These are phyloP conservation scores for Trichoderma aggressivum DNA, from an alignment of 2,329 filamentous ascomycete genomes.

Conservation along the genomic window DNA sequence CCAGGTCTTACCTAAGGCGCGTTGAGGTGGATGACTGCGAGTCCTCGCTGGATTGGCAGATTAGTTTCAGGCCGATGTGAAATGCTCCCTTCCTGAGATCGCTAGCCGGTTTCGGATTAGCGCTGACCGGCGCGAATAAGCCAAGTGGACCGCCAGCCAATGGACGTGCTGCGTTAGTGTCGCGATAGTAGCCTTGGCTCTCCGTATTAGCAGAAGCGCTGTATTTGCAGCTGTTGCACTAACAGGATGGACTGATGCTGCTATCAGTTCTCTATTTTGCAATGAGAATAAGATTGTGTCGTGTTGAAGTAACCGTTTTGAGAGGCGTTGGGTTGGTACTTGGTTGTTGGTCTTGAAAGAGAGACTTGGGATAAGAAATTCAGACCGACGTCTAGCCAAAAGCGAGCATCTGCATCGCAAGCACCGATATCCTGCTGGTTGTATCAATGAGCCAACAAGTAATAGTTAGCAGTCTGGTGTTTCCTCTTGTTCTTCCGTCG, in stretches of 20 bases:
- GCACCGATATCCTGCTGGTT: not conserved
- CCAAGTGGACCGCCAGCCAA: conserved; percentile 24
- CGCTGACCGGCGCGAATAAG: conserved; percentile 21
- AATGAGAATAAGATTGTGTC: not conserved
- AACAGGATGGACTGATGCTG: not conserved
- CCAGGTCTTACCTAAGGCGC: conserved; percentile 34
- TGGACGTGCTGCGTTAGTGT: conserved; percentile 21
- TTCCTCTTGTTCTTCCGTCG: not conserved
- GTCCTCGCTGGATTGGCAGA: conserved; percentile 30
- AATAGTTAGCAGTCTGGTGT: not conserved
- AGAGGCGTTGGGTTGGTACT: not conserved
- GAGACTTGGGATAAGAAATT: not conserved
- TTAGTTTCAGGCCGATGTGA: conserved; percentile 32
- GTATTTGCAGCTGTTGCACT: not conserved
- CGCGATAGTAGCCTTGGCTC: not conserved
- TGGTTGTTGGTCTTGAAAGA: not conserved
- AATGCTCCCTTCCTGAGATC: conserved; percentile 23
- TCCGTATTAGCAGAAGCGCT: not conserved
- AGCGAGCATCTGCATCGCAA: not conserved
- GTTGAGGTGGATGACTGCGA: conserved; percentile 30
- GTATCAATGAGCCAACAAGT: not conserved
- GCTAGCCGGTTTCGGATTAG: conserved; percentile 32
- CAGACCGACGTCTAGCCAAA: not conserved
- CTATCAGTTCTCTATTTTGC: conserved; percentile 5
- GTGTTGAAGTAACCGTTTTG: not conserved